Evolutionary conservation across 495 filamentous ascomycete species (phyloP).

Genomic region (Paragyromitra xinjiangensis): DNA sequence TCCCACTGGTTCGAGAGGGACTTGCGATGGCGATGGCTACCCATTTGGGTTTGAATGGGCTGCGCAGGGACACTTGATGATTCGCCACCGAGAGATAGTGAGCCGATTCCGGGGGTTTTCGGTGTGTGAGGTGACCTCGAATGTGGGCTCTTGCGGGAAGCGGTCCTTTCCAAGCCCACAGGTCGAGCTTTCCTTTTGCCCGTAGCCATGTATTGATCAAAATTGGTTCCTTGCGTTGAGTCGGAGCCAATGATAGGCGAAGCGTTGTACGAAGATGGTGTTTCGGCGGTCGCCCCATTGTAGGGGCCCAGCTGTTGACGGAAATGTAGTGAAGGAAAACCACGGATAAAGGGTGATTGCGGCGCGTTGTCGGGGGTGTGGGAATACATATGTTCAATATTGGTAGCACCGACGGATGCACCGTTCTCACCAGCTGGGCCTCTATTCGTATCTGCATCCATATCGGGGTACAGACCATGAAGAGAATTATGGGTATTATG

Average conservation of each 20-base stretch:
- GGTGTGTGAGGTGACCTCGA: slow-evolving; percentile 57
- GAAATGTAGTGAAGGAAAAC: slow-evolving; percentile 63
- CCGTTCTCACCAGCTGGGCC: slow-evolving; percentile 47
- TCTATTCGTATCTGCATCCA: slow-evolving; percentile 44
- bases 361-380: slow-evolving; percentile 74
- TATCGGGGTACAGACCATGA: slow-evolving; percentile 47
- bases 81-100: slow-evolving; percentile 70
- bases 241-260: slow-evolving; percentile 56
- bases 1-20: slow-evolving; percentile 75
- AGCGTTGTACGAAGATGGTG: slow-evolving; percentile 57
- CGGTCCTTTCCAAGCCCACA: slow-evolving; percentile 51
- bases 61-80: slow-evolving; percentile 72
- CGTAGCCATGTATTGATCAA: slow-evolving; percentile 54
- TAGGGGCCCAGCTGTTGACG: slow-evolving; percentile 62
- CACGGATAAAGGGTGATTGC: slow-evolving; percentile 70
- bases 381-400: slow-evolving; percentile 68
- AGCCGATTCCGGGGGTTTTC: slow-evolving; percentile 64
- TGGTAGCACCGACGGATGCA: slow-evolving; percentile 45
- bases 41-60: slow-evolving; percentile 66
- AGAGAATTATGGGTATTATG: slow-evolving; percentile 43
- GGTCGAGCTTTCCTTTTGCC: slow-evolving; percentile 53
- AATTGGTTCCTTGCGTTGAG: slow-evolving; percentile 54
- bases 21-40: slow-evolving; percentile 70
- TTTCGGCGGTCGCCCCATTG: slow-evolving; percentile 53
- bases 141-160: slow-evolving; percentile 55